Conservation (phyloP, 371 early-diverging fungal species). For the Rhizopus arrhizus region DNA sequence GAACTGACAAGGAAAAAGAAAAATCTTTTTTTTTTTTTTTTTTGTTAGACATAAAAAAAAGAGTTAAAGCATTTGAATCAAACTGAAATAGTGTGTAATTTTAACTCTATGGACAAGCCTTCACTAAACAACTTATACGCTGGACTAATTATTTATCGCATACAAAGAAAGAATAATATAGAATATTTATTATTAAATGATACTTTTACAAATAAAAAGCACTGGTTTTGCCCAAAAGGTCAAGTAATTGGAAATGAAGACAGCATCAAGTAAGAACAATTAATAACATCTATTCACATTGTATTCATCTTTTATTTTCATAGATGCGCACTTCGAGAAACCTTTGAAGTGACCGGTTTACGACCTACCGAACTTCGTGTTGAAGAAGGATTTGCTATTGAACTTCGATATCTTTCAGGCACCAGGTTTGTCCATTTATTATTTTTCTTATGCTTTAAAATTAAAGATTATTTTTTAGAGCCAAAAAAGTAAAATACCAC, state of each 20-base stretch:
- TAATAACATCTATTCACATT: constrained; percentile 1
- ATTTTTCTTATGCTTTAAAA: neutral
- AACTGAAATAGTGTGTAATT: neutral
- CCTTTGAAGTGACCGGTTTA: constrained; percentile 74
- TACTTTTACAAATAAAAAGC: constrained; percentile 76
- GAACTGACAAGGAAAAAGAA: neutral
- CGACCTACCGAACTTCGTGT: constrained; percentile 70
- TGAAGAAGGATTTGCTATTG: constrained; percentile 77
- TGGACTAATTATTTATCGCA: constrained; percentile 79
- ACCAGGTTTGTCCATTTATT: constrained; percentile 50
- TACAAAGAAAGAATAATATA: constrained; percentile 60
- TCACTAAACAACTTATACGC: constrained; percentile 51
- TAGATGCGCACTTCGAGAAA: constrained; percentile 82
- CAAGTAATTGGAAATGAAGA: constrained; percentile 79
- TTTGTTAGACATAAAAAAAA: neutral
- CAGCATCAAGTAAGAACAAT: constrained; percentile 71
- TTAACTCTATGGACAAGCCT: constrained; percentile 45
- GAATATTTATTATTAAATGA: constrained; percentile 86
- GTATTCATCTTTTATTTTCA: neutral
- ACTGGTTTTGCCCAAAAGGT: constrained; percentile 88
- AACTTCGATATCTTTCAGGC: constrained; percentile 81
- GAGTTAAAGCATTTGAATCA: neutral
- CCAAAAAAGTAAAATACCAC: constrained; percentile 79
- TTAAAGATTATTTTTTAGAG: constrained; percentile 35
- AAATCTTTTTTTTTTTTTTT: neutral